Conservation (phyloP, 345 rosid genomes). For the Hibiscus trionum region DNA sequence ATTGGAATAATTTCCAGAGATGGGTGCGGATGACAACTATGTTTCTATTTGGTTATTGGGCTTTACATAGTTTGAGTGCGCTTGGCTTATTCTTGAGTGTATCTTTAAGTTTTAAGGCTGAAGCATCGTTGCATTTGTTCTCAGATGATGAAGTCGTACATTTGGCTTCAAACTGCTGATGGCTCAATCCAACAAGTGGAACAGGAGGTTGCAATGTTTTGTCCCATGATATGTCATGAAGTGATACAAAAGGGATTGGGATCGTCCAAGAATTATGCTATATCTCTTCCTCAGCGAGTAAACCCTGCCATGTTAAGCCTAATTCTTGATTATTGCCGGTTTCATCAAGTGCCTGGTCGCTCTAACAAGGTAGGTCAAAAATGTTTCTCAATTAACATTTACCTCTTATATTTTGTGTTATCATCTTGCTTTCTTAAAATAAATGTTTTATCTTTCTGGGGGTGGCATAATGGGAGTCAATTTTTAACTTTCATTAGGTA, state of each 20-base stretch:
- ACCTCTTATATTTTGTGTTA: conserved; percentile 4
- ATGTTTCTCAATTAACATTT: conserved; percentile 1
- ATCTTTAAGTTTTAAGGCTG: conserved; percentile 8
- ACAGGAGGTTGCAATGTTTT: conserved; percentile 87
- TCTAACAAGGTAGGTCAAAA: conserved; percentile 80
- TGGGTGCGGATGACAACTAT: neutral
- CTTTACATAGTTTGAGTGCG: neutral
- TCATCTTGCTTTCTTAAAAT: neutral
- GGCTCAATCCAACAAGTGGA: conserved; percentile 89
- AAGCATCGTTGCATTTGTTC: conserved; percentile 7
- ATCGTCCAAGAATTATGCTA: conserved; percentile 69
- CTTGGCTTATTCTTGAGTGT: conserved; percentile 4
- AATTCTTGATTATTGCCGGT: conserved; percentile 78
- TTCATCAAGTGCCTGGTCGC: conserved; percentile 75
- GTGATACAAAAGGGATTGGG: conserved; percentile 70
- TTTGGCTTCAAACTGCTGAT: conserved; percentile 87
- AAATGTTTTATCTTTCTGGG: neutral
- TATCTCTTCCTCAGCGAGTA: conserved; percentile 79
- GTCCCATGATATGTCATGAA: conserved; percentile 85
- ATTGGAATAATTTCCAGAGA: neutral
- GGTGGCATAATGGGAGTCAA: neutral
- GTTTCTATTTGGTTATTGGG: neutral
- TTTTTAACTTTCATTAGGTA: conserved; percentile 1
- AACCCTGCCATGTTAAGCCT: conserved; percentile 67
- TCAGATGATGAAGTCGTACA: conserved; percentile 64